Evolutionary conservation across 768 basidiomycete species (phyloP).

Genomic region (Lactarius evosmus): DNA sequence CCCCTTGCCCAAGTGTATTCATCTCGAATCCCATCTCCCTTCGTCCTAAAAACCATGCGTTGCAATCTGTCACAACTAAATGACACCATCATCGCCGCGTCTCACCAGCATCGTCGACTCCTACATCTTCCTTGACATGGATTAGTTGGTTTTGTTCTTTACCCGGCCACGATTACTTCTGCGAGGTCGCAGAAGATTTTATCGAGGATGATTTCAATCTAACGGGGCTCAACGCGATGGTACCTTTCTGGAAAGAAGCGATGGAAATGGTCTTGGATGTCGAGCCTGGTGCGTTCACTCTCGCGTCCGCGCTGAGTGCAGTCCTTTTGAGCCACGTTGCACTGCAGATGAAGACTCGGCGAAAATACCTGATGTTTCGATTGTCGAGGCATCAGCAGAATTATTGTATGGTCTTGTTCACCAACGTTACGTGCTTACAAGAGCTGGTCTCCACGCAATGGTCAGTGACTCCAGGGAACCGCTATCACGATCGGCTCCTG

Average conservation of each 20-base stretch:
- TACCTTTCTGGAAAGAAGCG: slow-evolving; percentile 99
- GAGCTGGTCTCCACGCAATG: slow-evolving; percentile 93
- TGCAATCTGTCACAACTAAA: neutral
- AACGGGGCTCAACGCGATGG: slow-evolving; percentile 91
- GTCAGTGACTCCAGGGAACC: slow-evolving; percentile 42
- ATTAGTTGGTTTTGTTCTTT: slow-evolving; percentile 95
- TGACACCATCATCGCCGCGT: slow-evolving; percentile 16
- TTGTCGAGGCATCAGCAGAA: slow-evolving; percentile 96
- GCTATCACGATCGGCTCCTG: slow-evolving; percentile 26
- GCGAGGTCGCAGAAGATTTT: slow-evolving; percentile 97
- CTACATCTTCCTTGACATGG: slow-evolving; percentile 90
- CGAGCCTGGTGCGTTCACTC: slow-evolving; percentile 79
- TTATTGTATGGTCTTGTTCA: slow-evolving; percentile 97
- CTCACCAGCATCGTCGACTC: slow-evolving; percentile 74
- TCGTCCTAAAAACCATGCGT: slow-evolving; percentile 1
- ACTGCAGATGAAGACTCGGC: slow-evolving; percentile 82
- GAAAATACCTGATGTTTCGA: slow-evolving; percentile 97
- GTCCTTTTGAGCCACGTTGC: slow-evolving; percentile 28
- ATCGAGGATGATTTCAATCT: slow-evolving; percentile 99
- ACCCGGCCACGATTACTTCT: slow-evolving; percentile 96
- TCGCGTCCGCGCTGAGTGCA: slow-evolving; percentile 6
- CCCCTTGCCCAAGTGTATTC: slow-evolving; percentile 20
- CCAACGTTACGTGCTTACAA: slow-evolving; percentile 94
- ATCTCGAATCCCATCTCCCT: slow-evolving; percentile 8
- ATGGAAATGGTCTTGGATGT: slow-evolving; percentile 99